Conservation (phyloP, 2,329 filamentous ascomycete species). For the Aspergillus fructus region DNA sequence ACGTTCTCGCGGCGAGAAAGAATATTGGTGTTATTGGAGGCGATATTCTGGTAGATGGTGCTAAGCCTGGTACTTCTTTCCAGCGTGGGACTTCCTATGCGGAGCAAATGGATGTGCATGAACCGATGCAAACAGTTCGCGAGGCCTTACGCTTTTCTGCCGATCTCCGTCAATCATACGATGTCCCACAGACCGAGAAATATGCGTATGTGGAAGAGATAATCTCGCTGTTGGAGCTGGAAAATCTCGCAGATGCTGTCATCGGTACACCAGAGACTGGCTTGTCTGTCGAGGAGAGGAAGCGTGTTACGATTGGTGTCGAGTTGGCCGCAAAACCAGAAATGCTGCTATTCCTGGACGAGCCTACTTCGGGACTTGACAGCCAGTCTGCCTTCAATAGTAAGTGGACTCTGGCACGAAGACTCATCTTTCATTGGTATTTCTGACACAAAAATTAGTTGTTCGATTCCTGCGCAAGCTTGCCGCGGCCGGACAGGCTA, state of each 20-base stretch:
- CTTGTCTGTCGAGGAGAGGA: slow-evolving; percentile 55
- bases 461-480: slow-evolving; percentile 60
- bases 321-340: slow-evolving; percentile 45
- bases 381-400: slow-evolving; percentile 58
- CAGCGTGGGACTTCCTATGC: slow-evolving; percentile 65
- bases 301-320: slow-evolving; percentile 41
- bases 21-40: slow-evolving; percentile 65
- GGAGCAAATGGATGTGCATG: slow-evolving; percentile 66
- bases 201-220: slow-evolving; percentile 67
- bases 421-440: background rate
- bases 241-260: slow-evolving; percentile 65
- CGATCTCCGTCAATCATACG: slow-evolving; percentile 60
- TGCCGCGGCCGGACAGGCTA: slow-evolving; percentile 58
- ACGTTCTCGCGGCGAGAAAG: slow-evolving; percentile 68
- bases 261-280: slow-evolving; percentile 61
- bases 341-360: slow-evolving; percentile 65
- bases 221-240: slow-evolving; percentile 64
- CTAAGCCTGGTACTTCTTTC: slow-evolving; percentile 58
- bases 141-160: slow-evolving; percentile 68
- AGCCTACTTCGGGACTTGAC: slow-evolving; percentile 59
- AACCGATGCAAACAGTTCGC: slow-evolving; percentile 61
- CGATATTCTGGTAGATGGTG: slow-evolving; percentile 63
- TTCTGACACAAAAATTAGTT: slow-evolving; percentile 26
- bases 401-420: background rate
- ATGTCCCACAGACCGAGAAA: slow-evolving; percentile 60